Evolutionary conservation across 2,329 filamentous ascomycete genomes (phyloP).

Genomic region (Nannizziopsis barbatae): DNA sequence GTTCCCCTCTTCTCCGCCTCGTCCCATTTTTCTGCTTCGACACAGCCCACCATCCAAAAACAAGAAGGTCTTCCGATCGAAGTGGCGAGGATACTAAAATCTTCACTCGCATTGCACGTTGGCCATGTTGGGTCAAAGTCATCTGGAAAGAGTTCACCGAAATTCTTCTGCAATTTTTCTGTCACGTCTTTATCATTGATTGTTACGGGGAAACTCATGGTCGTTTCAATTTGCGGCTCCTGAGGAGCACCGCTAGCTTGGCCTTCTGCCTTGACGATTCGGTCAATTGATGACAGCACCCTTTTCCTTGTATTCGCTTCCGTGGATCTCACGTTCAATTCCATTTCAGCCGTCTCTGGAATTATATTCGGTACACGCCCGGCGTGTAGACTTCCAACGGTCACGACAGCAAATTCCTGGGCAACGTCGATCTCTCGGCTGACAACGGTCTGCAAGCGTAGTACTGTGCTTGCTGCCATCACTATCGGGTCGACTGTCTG

Average conservation of each 20-base stretch:
- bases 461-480: constrained; percentile 45
- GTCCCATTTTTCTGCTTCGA: constrained; percentile 42
- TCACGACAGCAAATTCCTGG: constrained; percentile 46
- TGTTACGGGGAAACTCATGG: constrained; percentile 43
- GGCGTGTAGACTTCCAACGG: constrained; percentile 48
- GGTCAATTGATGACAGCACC: constrained; percentile 39
- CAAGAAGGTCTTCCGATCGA: constrained; percentile 40
- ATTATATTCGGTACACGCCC: constrained; percentile 53
- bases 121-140: constrained; percentile 25
- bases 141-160: constrained; percentile 39
- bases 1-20: constrained; percentile 35
- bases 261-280: constrained; percentile 49
- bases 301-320: constrained; percentile 37
- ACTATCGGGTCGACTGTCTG: constrained; percentile 48
- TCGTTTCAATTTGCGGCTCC: constrained; percentile 38
- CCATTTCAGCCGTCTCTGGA: constrained; percentile 43
- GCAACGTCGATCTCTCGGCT: constrained; percentile 43
- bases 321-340: constrained; percentile 45
- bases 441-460: constrained; percentile 50
- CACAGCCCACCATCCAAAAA: constrained; percentile 49
- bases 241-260: constrained; percentile 40
- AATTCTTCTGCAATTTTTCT: constrained; percentile 34
- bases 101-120: constrained; percentile 40
- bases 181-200: constrained; percentile 42
- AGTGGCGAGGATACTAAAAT: constrained; percentile 48